Evolutionary conservation across 768 basidiomycete species (phyloP).

Genomic region (Obba rivulosa): DNA sequence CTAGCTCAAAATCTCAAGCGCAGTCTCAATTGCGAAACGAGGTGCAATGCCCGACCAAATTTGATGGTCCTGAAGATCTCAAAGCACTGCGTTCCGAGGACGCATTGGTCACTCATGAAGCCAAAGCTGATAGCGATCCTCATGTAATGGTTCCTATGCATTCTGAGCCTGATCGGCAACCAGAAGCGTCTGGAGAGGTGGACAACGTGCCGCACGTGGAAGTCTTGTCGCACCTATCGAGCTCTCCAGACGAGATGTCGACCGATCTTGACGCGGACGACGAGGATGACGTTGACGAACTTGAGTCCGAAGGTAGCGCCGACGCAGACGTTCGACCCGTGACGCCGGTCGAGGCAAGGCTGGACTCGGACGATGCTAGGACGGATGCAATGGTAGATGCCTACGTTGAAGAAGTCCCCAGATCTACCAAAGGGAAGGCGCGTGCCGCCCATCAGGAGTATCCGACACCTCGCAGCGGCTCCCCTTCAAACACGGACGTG

Average conservation of each 20-base stretch:
- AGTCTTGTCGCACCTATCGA: too few relatives aligned
- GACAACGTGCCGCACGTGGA: neutral
- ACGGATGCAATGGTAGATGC: conserved; percentile 8
- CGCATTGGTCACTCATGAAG: neutral
- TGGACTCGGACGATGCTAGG: conserved; percentile 16
- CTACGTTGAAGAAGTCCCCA: neutral
- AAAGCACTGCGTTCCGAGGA: neutral
- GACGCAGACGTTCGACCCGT: neutral
- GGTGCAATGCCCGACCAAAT: neutral
- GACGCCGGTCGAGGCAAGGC: neutral
- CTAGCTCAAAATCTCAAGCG: neutral
- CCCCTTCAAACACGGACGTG: neutral
- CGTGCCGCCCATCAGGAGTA: neutral
- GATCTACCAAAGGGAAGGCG: neutral
- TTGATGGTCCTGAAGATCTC: neutral
- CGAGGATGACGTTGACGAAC: conserved; percentile 5
- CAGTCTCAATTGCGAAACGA: neutral
- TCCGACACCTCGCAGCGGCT: neutral
- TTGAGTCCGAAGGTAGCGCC: neutral
- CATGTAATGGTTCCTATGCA: neutral
- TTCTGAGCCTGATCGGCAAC: neutral
- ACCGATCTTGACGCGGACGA: conserved; percentile 8
- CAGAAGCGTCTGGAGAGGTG: neutral
- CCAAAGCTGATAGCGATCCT: neutral
- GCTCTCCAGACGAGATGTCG: conserved; percentile 2